Base-by-base conservation (phyloP, 2,329 filamentous ascomycete genomes). In the Penicillium sp. region DNA sequence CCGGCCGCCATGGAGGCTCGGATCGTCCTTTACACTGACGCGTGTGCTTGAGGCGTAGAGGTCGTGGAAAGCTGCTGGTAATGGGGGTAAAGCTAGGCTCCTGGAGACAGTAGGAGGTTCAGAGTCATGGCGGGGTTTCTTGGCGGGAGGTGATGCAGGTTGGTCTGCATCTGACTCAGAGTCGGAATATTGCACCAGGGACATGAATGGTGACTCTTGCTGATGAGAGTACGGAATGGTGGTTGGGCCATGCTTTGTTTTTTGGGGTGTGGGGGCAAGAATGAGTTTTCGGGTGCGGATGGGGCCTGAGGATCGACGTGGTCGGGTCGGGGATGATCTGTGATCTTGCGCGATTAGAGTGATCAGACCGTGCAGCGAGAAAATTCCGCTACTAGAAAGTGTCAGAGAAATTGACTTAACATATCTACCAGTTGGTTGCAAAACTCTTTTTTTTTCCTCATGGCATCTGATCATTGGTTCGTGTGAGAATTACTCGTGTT, bases 31-130 rank as follows among this genome's bases (percentile, higher is more conserved):
- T 43, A 89, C 89, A 76, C 90, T 91, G 64, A 90, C 82, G 64
- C 94, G 87, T 55, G 91, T 88, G 43, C 88, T 91, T 11, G 91
- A 89, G 30, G 93, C 90, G 78, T 99, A 98, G 57, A 98, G 84
- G 75, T 97, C 91, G 75, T 93, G 91, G 76, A 99, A 98, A 58
- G 86, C 80, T 13, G 87, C 77, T 8, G 93, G 94, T 25, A 97
- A 83, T 8, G 93, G 91, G 33, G 91, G 92, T 38, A 93, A 78
- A 13, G 28, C 28, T n/a, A 5, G 30, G 26, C 22, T 10, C 22
- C 2, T 16, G 6, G 30, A 33, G 2, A 33, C 30, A 33, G 4
- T 2, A 13, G 43, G 71, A 68, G 61, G 71, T 68, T 53, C 25
- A 68, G 61, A 70, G 68, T 53, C 53, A 55, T 62, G 63, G 25